Base-by-base conservation (phyloP, 2,329 filamentous ascomycete genomes). In the Colletotrichum theobromicola region DNA sequence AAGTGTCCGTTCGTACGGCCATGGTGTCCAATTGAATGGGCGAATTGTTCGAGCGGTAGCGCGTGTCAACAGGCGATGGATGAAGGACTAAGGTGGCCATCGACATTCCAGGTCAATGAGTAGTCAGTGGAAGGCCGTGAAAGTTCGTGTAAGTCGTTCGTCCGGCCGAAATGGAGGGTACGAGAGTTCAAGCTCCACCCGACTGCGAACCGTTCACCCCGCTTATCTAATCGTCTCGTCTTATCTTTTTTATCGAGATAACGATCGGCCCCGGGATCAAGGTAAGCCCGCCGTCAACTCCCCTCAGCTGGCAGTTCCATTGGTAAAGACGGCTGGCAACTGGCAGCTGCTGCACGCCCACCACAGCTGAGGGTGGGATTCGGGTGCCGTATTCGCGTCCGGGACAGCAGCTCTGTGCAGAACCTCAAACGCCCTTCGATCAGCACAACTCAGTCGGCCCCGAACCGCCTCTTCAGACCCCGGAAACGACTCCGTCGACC, bases 361-460 rank as follows among this genome's bases (percentile, higher is more conserved):
- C 62, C 26, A n/a, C 12, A 7, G 2, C 3, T 55, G 50, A 67
- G 53, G 13, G 12, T 55, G 21, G 50, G n/a, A 42, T 37, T 55
- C 62, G 34, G 55, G 42, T 50, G 26, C 42, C 46, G 62, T 57
- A 13, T 28, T 66, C 63, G 64, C 58, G 72, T 64, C 72, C 69
- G 57, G 35, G 69, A 68, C 28, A 37, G 30, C 61, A 46, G 55
- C 72, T 57, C 46, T 32, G 30, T 72, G 72, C 72, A 72, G 34
- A 57, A 53, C 55, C 57, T 72, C 72, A 74, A 74, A 74, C 72
- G 24, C 35, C 60, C 34, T 42, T 24, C 58, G 35, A 15, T 26
- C 37, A 32, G 55, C 68, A 15, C 67, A n/a, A 60, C 28, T 46
- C 61, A 46, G 62, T 26, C 55, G 37, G 18, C 46, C 10, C n/a